phyloP scores from a whole-genome alignment of 176 grass and related monocot genomes.

The Rhynchospora tenuis region DNA sequence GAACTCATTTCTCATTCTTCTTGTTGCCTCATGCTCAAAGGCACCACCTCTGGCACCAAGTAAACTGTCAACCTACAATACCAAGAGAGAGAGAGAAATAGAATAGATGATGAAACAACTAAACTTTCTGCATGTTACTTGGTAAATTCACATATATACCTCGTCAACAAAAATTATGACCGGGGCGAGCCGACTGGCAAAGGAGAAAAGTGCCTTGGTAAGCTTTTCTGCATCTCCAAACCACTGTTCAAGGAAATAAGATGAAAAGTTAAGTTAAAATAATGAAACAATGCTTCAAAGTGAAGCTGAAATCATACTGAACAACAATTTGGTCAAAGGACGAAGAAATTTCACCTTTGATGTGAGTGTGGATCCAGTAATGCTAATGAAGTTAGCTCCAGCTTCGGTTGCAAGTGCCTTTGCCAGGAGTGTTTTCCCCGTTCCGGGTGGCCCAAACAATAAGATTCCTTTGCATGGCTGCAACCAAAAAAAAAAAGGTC shows the following conservation, averaged over 20 bases:
- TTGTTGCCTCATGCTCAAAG: slow-evolving; percentile 98
- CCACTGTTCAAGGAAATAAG: slow-evolving; percentile 61
- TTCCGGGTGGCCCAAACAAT: slow-evolving; percentile 96
- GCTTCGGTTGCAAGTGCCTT: slow-evolving; percentile 99
- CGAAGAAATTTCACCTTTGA: slow-evolving; percentile 62
- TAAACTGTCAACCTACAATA: slow-evolving; percentile 83
- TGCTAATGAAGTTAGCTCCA: slow-evolving; percentile 95
- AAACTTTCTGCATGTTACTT: not conserved
- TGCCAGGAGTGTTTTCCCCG: slow-evolving; percentile 93
- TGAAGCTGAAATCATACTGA: not conserved
- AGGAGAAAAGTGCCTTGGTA: slow-evolving; percentile 94
- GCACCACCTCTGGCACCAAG: slow-evolving; percentile 90
- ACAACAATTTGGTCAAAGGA: not conserved
- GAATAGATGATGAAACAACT: not conserved
- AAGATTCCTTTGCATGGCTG: slow-evolving; percentile 98
- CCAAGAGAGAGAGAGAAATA: not conserved
- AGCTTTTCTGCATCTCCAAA: slow-evolving; percentile 99
- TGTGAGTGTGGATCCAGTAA: slow-evolving; percentile 85
- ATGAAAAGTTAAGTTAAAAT: slow-evolving; percentile 27
- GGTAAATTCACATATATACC: slow-evolving; percentile 37
- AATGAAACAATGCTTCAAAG: not conserved
- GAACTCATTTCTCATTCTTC: slow-evolving; percentile 94
- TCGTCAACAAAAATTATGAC: slow-evolving; percentile 98
- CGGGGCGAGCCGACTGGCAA: slow-evolving; percentile 71
- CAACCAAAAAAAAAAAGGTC: slow-evolving; percentile 8